Evolutionary conservation across 2,329 filamentous ascomycete species (phyloP), one percentile per base, ranked within the genome.

Genomic region (Colletotrichum neosansevieriae): DNA sequence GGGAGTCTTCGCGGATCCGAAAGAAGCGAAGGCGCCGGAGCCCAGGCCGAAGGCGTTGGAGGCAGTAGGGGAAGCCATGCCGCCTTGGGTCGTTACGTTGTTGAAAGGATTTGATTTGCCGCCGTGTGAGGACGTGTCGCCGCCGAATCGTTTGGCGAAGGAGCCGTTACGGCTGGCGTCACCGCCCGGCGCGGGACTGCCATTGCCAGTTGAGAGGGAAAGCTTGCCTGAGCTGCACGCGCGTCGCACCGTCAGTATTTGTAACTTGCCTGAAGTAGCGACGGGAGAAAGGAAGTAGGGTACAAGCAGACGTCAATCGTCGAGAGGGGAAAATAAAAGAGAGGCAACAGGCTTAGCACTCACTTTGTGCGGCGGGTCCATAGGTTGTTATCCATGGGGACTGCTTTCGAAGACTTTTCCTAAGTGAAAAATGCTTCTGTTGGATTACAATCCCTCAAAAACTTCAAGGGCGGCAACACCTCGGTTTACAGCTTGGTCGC

Each of bases 1-100:
- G 59, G 94, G 93, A 2, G 94, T 94, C 83, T 97, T 97, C 38
- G 88, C 87, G 36, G 92, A 88, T 24, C 95, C 94, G 79, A 97
- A 97, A n/a, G 94, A 97, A 44, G 95, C 95, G 79, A 99, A 99
- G 63, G 96, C 96, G 74, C 96, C 96, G 17, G 94, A 97, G 45
- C 96, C 96, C 69, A 99, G 85, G 58, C 94, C 94, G 81, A 99
- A 99, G 67, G 95, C 94, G 75, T 92, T 94, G 17, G 94, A 94
- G 63, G 93, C 93, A 73, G 92, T 93, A 13, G 94, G 93, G 10
- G 94, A 95, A 40, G 91, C 86, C 63, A 94, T 83, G 66, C 88
- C 88, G 58, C 86, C 88, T 70, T 92, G 88, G 69, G 91, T 91
- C 56, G 92, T 89, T 73, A 92, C 88, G 74, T 89, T 85, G 79